A percentile compares a stretch with the other conserved stretches of the same genome.
Conservation (phyloP, 768 basidiomycete species). For the Naganishia vaughanmartiniae region DNA sequence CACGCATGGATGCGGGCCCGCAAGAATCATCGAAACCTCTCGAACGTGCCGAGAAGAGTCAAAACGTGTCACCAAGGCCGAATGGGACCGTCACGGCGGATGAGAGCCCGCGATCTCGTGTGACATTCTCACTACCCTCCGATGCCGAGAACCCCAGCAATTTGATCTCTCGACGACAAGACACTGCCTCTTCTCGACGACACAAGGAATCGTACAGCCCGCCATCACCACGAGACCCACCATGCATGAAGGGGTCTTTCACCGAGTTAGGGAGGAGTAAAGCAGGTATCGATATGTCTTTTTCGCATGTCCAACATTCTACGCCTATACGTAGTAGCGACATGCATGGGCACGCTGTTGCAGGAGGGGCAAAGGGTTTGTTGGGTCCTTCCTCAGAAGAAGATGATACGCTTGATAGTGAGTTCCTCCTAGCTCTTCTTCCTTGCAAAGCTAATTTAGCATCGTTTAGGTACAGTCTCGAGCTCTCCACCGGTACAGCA, state of each 20-base stretch:
- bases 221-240: not conserved
- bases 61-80: not conserved
- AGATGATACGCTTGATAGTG: constrained; percentile 16
- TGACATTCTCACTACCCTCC: not conserved
- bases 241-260: not conserved
- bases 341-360: not conserved
- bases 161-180: not conserved
- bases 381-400: constrained; percentile 5
- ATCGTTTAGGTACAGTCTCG: constrained; percentile 12
- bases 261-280: too few species aligned
- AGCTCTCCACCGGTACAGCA: not conserved
- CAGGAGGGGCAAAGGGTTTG: not conserved
- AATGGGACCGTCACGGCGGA: not conserved
- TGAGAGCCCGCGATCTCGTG: not conserved
- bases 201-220: not conserved
- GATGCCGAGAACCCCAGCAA: not conserved
- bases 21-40: not conserved
- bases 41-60: not conserved
- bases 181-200: not conserved
- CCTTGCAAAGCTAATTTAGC: too few species aligned
- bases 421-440: not conserved
- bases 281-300: not conserved
- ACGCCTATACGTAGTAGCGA: not conserved
- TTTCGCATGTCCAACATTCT: constrained; percentile 5
- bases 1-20: not conserved